A percentile compares a stretch with the other conserved stretches of the same genome.
Conservation (phyloP, 164 flowering plant species). For the Stephania yunnanensis region DNA sequence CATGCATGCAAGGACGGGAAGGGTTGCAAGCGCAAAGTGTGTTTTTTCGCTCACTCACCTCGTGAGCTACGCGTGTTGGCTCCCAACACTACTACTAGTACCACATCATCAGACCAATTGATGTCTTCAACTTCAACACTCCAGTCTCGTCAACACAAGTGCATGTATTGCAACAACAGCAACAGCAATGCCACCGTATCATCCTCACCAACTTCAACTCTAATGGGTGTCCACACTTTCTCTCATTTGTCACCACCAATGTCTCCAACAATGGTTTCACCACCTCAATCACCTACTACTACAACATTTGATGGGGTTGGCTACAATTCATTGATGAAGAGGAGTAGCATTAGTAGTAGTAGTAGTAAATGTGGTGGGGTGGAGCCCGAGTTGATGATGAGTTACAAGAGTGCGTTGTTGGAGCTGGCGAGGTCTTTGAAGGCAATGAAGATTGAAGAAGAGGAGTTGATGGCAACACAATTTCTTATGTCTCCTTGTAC, state of each 20-base stretch:
- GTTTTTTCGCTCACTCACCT: conserved; percentile 84
- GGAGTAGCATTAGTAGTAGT: neutral
- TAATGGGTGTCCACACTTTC: conserved; percentile 36
- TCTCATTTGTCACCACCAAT: conserved; percentile 25
- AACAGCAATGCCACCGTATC: neutral
- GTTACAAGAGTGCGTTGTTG: conserved; percentile 10
- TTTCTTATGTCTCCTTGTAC: conserved; percentile 1
- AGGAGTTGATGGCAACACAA: neutral
- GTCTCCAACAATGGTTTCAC: conserved; percentile 31
- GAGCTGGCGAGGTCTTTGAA: conserved; percentile 16
- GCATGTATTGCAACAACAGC: neutral
- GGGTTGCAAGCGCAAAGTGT: conserved; percentile 62
- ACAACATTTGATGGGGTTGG: no score
- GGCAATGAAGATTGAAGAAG: conserved; percentile 3
- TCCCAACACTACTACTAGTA: neutral
- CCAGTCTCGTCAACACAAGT: no score
- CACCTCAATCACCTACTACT: conserved; percentile 32
- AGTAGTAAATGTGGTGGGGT: neutral
- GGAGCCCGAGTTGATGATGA: neutral
- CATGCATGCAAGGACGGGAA: conserved; percentile 84
- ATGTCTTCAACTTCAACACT: no score
- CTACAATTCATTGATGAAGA: no score
- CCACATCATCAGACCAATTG: no score
- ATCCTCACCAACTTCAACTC: conserved; percentile 55
- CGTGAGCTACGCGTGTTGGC: conserved; percentile 58